These are phyloP conservation scores for Monosporozyma unispora DNA, from an alignment of 805 yeast genomes.

Conservation along the genomic window DNA sequence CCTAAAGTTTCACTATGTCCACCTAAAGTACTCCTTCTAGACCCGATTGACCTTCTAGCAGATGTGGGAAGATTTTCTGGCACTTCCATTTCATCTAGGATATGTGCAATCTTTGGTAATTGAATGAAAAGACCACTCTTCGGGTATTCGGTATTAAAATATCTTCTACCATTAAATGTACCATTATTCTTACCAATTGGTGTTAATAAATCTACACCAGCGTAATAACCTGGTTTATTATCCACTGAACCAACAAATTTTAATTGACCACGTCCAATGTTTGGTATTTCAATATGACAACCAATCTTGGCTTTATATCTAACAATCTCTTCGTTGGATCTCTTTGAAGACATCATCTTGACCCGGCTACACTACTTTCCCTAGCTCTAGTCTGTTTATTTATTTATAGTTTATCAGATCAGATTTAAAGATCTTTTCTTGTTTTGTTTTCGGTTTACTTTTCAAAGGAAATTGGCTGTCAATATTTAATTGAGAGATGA, in stretches of 20 bases:
- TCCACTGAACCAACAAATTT: conserved; percentile 65
- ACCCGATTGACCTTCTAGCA: background rate
- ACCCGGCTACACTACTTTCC: too few relatives aligned
- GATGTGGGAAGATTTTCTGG: background rate
- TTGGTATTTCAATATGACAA: conserved; percentile 44
- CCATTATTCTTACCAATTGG: conserved; percentile 79
- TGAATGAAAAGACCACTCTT: conserved; percentile 69
- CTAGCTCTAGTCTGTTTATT: too few relatives aligned
- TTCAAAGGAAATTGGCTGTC: background rate
- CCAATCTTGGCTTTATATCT: conserved; percentile 24
- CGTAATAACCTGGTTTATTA: conserved; percentile 67
- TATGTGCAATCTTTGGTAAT: conserved; percentile 36
- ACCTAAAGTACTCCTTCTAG: conserved; percentile 14
- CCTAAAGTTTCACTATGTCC: background rate
- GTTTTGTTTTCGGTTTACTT: background rate
- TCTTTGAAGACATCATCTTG: background rate
- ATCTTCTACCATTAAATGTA: conserved; percentile 58
- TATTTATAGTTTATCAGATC: background rate
- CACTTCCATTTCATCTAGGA: conserved; percentile 12
- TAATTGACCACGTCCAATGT: conserved; percentile 59
- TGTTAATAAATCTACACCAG: conserved; percentile 76
- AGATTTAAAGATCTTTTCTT: background rate
- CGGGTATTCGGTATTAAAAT: conserved; percentile 57
- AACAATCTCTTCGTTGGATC: conserved; percentile 4
- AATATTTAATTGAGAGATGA: background rate